These are phyloP conservation scores for Exutisphaerella laricina DNA, from an alignment of 2,329 filamentous ascomycete species.

Conservation along the genomic window DNA sequence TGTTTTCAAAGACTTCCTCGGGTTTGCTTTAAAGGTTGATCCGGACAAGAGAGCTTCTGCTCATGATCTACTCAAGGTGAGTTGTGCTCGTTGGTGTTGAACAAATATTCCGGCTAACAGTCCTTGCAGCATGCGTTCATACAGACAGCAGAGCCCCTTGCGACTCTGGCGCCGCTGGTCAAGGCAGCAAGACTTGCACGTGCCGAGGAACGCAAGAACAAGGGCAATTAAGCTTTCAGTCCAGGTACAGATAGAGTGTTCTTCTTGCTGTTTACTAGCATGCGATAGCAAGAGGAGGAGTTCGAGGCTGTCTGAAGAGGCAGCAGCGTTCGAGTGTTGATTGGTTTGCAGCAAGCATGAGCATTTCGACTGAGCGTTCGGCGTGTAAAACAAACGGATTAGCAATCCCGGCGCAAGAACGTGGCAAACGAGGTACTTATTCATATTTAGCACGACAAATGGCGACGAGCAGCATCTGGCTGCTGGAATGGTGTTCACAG, in stretches of 20 bases:
- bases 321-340: neutral
- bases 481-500: neutral
- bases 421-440: slow-evolving; percentile 2
- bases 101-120: slow-evolving; percentile 11
- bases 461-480: neutral
- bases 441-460: neutral
- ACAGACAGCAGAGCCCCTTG: slow-evolving; percentile 47
- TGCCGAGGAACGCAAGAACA: slow-evolving; percentile 63
- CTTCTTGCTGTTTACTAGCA: too few relatives aligned
- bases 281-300: too few relatives aligned
- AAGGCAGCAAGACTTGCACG: slow-evolving; percentile 77
- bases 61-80: slow-evolving; percentile 84
- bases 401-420: slow-evolving; percentile 5
- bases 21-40: slow-evolving; percentile 91
- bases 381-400: slow-evolving; percentile 11
- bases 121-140: slow-evolving; percentile 44
- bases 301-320: neutral
- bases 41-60: slow-evolving; percentile 95
- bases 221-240: slow-evolving; percentile 32
- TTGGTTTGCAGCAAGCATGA: slow-evolving; percentile 5
- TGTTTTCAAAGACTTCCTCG: slow-evolving; percentile 85
- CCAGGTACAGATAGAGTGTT: slow-evolving; percentile 1
- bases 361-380: slow-evolving; percentile 18
- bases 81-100: slow-evolving; percentile 28
- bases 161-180: slow-evolving; percentile 78